phyloP scores from a whole-genome alignment of 768 basidiomycete species.

The Suillus decipiens region DNA sequence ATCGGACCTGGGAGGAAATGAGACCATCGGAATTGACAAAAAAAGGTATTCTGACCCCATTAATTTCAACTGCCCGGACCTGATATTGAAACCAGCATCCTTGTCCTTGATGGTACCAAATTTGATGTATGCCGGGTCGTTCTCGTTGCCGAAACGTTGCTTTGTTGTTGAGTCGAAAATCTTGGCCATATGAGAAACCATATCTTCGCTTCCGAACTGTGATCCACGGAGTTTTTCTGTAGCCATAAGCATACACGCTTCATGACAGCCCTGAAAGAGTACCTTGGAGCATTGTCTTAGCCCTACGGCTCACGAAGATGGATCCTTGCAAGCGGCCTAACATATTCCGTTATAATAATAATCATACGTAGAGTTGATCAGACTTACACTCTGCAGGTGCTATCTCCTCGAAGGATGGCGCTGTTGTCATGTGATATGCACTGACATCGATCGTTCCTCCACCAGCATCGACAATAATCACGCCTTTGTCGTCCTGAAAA shows the following conservation, averaged over 20 bases:
- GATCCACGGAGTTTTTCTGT: conserved; percentile 44
- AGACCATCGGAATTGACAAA: not conserved
- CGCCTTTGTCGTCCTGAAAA: conserved; percentile 43
- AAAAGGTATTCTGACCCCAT: conserved; percentile 26
- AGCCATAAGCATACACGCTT: not conserved
- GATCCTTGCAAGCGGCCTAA: conserved; percentile 53
- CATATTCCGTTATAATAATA: conserved; percentile 10
- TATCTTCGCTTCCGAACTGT: conserved; percentile 38
- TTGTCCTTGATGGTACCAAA: conserved; percentile 48
- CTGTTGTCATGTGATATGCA: conserved; percentile 46
- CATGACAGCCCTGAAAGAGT: not conserved
- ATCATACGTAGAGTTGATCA: not conserved
- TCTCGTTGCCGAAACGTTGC: conserved; percentile 40
- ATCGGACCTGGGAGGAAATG: conserved; percentile 22
- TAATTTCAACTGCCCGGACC: conserved; percentile 49
- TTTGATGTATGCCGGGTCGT: conserved; percentile 45
- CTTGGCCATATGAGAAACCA: conserved; percentile 41
- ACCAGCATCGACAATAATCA: conserved; percentile 62
- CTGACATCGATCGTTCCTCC: conserved; percentile 65
- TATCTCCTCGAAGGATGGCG: conserved; percentile 47
- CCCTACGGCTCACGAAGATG: conserved; percentile 49
- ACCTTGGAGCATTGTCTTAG: conserved; percentile 42
- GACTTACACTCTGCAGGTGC: conserved; percentile 45
- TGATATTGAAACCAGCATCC: conserved; percentile 42
- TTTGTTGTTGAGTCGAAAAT: conserved; percentile 53